These are phyloP conservation scores for Backusella australiensis DNA, from an alignment of 192 early-diverging fungal genomes.

Conservation along the genomic window DNA sequence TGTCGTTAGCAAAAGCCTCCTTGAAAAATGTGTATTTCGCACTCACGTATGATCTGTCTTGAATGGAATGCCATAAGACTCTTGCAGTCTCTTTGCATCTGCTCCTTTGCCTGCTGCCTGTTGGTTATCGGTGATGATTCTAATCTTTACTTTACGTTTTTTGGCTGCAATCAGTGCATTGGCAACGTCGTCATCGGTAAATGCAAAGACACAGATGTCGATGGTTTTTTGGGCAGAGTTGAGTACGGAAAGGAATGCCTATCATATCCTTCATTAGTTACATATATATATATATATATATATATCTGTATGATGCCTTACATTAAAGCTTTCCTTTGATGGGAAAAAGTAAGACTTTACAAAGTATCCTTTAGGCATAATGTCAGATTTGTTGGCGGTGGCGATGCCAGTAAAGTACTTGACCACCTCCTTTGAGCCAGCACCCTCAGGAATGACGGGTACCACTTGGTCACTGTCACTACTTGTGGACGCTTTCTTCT, in stretches of 20 bases:
- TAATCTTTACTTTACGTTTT: conserved; percentile 46
- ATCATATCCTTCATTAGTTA: not conserved
- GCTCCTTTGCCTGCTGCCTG: conserved; percentile 33
- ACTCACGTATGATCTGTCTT: conserved; percentile 39
- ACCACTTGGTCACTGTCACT: conserved; percentile 17
- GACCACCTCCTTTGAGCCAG: not conserved
- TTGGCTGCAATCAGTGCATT: conserved; percentile 61
- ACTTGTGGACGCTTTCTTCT: not conserved
- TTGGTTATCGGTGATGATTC: conserved; percentile 72
- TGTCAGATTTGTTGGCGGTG: not conserved
- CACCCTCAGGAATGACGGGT: not conserved
- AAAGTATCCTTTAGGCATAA: conserved; percentile 22
- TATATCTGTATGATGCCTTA: not conserved
- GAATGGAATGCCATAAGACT: conserved; percentile 37
- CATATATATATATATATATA: not conserved
- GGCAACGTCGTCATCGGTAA: conserved; percentile 72
- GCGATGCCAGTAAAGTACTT: conserved; percentile 7
- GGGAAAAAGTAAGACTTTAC: conserved; percentile 36
- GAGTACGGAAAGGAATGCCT: conserved; percentile 33
- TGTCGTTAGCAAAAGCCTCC: not conserved
- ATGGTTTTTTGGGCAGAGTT: conserved; percentile 54
- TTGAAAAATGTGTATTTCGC: not conserved
- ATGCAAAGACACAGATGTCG: conserved; percentile 72
- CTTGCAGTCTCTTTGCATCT: conserved; percentile 32
- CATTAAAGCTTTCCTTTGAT: conserved; percentile 34